These are phyloP conservation scores for Cladosporium sp. DNA, from an alignment of 2,329 filamentous ascomycete genomes.

Conservation along the genomic window DNA sequence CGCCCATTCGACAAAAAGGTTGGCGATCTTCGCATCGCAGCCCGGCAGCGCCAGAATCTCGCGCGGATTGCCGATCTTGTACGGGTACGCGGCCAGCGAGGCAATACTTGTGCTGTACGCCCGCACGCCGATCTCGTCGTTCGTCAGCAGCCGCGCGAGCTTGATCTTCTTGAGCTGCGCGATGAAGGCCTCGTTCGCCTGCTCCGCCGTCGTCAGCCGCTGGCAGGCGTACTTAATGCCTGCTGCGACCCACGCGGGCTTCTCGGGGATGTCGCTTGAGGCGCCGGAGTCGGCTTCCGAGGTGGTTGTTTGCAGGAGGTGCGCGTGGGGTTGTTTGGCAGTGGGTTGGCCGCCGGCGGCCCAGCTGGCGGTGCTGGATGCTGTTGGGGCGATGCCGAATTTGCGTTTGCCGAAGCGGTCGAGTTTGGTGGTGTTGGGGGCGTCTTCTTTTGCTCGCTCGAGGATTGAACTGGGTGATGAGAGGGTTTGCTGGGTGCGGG, in stretches of 20 bases:
- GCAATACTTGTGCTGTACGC: slow-evolving; percentile 88
- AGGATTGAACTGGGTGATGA: slow-evolving; percentile 31
- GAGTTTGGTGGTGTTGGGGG: slow-evolving; percentile 10
- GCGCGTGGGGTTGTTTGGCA: slow-evolving; percentile 27
- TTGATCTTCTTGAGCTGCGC: slow-evolving; percentile 67
- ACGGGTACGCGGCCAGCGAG: slow-evolving; percentile 72
- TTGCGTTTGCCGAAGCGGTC: slow-evolving; percentile 24
- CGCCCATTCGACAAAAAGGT: slow-evolving; percentile 71
- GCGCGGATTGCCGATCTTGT: slow-evolving; percentile 40
- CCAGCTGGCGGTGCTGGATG: slow-evolving; percentile 21
- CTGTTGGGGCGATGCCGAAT: slow-evolving; percentile 16
- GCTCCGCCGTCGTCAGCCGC: slow-evolving; percentile 61
- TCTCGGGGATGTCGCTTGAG: slow-evolving; percentile 49
- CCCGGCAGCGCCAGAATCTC: slow-evolving; percentile 59
- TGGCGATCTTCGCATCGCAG: slow-evolving; percentile 72
- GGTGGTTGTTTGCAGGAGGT: slow-evolving; percentile 63
- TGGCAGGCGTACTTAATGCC: slow-evolving; percentile 71
- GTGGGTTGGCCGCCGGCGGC: slow-evolving; percentile 26
- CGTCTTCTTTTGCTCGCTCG: slow-evolving; percentile 46
- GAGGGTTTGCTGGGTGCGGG: background rate
- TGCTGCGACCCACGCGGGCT: slow-evolving; percentile 64
- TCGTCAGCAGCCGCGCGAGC: slow-evolving; percentile 60
- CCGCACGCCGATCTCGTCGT: slow-evolving; percentile 72
- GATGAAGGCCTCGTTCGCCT: slow-evolving; percentile 72
- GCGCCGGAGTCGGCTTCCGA: slow-evolving; percentile 63